Percentiles rank a stretch among this genome's conserved stretches.
Evolutionary conservation across 1,139 yeast species (phyloP).

Genomic region (Petasospora fabianii): DNA sequence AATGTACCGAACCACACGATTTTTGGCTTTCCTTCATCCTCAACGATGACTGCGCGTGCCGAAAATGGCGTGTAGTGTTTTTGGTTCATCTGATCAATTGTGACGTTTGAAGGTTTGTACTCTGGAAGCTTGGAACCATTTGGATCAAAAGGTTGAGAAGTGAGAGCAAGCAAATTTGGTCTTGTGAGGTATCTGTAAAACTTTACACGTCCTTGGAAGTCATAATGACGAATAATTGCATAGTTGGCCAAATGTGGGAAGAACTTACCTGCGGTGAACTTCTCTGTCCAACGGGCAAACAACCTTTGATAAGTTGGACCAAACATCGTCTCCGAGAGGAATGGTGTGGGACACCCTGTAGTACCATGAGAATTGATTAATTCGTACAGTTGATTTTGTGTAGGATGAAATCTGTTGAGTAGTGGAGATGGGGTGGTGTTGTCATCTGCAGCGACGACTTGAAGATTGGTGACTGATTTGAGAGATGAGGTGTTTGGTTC

Average conservation of each 20-base stretch:
- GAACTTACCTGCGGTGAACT: constrained; percentile 37
- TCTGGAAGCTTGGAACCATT: constrained; percentile 28
- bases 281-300: constrained; percentile 47
- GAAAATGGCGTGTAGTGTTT: constrained; percentile 22
- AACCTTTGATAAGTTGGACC: constrained; percentile 53
- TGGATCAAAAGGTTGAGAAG: constrained; percentile 25
- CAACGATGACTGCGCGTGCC: constrained; percentile 24
- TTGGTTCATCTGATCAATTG: constrained; percentile 19
- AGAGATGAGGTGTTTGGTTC: constrained; percentile 26
- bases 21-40: constrained; percentile 16
- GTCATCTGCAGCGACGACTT: constrained; percentile 24
- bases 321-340: constrained; percentile 43
- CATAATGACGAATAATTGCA: constrained; percentile 59
- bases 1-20: constrained; percentile 21
- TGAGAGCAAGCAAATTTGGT: constrained; percentile 34
- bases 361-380: constrained; percentile 37
- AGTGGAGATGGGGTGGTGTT: constrained; percentile 26
- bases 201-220: constrained; percentile 69
- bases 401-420: constrained; percentile 55
- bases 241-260: constrained; percentile 33
- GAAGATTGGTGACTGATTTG: constrained; percentile 29
- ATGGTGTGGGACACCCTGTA: constrained; percentile 57
- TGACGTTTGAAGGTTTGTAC: constrained; percentile 16
- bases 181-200: constrained; percentile 65
- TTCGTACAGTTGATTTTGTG: constrained; percentile 59